Base-by-base conservation (phyloP, 768 basidiomycete species). In the Russula lepida region DNA sequence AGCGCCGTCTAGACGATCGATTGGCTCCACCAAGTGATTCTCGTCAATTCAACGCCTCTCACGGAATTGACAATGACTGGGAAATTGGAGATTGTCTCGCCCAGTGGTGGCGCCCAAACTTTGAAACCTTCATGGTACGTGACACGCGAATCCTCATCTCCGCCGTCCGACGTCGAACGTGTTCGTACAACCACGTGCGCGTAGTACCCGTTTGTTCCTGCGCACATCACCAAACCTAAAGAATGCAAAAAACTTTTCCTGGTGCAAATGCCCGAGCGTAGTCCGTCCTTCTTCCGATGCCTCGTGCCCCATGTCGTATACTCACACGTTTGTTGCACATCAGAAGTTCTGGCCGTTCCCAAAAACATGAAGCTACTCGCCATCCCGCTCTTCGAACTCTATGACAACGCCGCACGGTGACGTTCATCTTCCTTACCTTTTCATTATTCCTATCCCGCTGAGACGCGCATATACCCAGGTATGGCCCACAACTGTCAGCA, bases 311-410 rank as follows among this genome's bases (percentile, higher is more conserved):
- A 39, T 2, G 32, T 1, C 43, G 51, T 49, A 23, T 35, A 12
- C 53, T 43, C 13, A 54, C 23, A 41, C 41, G 21, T 7, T 54
- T 30, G 46, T 12, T 46, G 21, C 9, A 25, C 15, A 15, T 7
- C 39, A 98, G 95, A 97, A 73, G 90, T 95, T 17, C 84, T 99
- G 9, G 92, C 94, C 0, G 95, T 99, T 4, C 97, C 97, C 0
- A 92, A 91, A 75, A 99, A 99, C 73, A 98, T 98, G 95, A 98
- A 98, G 71, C 83, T 99, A 8, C 84, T 95, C 44, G 95, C 95
- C 19, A 92, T 98, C 49, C 97, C 97, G 0, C 78, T 99, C 39
- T 98, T 95, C 69, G 97, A 99, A 74, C 78, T 98, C 15, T 99
- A 98, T 70, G 97, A 98, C 72, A 99, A 99, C 62, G 90, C 93